Conservation (phyloP, 2,329 filamentous ascomycete genomes). For the Fusarium musae region DNA sequence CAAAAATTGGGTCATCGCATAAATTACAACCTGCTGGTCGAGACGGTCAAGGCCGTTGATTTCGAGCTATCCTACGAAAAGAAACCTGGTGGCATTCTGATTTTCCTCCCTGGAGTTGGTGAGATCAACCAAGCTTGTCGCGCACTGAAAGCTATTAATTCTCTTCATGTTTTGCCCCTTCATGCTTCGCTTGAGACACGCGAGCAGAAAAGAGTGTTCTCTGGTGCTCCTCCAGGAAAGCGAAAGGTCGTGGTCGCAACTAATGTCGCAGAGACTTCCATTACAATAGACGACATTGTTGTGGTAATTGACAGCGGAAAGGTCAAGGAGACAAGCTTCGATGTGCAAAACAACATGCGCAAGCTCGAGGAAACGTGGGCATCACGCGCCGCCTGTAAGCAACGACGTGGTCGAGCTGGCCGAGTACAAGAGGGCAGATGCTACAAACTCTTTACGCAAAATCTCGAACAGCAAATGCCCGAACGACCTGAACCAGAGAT, state of each 20-base stretch:
- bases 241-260: constrained; percentile 94
- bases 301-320: constrained; percentile 95
- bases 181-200: constrained; percentile 91
- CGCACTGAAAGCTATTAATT: constrained; percentile 71
- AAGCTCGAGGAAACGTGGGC: constrained; percentile 96
- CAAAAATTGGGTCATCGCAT: constrained; percentile 82
- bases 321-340: constrained; percentile 96
- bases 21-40: constrained; percentile 88
- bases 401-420: constrained; percentile 91
- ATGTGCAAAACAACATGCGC: constrained; percentile 91
- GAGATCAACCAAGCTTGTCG: constrained; percentile 90
- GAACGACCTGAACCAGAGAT: constrained; percentile 95
- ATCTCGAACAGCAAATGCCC: constrained; percentile 86
- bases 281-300: constrained; percentile 97
- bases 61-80: constrained; percentile 73
- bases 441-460: constrained; percentile 94
- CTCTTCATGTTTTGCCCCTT: constrained; percentile 82
- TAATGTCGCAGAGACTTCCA: constrained; percentile 97
- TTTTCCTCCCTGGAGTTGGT: constrained; percentile 91
- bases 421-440: constrained; percentile 91
- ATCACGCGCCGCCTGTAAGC: constrained; percentile 92
- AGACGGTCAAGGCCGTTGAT: constrained; percentile 85
- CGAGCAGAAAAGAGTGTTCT: constrained; percentile 90
- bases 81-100: constrained; percentile 84
- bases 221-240: constrained; percentile 77